Evolutionary conservation across 495 filamentous ascomycete genomes (phyloP).

Genomic region (Hypoxylon perforatum): DNA sequence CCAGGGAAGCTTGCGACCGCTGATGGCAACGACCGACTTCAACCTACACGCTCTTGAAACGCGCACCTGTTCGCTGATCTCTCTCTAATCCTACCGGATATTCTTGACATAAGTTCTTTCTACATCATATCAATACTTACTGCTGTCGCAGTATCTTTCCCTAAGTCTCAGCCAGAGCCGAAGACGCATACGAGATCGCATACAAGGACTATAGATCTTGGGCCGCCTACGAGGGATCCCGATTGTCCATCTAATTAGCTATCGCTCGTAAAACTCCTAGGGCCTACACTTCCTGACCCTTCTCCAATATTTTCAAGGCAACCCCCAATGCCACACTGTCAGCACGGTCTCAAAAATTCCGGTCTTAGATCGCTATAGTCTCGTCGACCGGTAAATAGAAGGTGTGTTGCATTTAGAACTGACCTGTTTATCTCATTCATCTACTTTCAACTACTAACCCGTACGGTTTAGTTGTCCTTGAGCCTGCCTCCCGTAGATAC

Average conservation of each 20-base stretch:
- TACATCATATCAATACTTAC: no score
- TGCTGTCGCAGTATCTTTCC: no score
- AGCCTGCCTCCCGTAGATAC: constrained; percentile 23
- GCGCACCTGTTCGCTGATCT: no score
- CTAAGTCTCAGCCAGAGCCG: no score
- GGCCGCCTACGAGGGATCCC: constrained; percentile 7
- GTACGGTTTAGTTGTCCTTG: neutral
- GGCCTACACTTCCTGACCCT: constrained; percentile 4
- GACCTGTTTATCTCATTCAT: constrained; percentile 1
- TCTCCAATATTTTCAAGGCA: constrained; percentile 9
- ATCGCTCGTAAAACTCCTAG: constrained; percentile 12
- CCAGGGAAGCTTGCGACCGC: neutral
- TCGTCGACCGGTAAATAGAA: constrained; percentile 4
- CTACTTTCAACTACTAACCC: constrained; percentile 20
- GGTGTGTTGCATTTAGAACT: constrained; percentile 10
- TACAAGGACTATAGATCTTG: constrained; percentile 14
- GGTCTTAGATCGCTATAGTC: neutral
- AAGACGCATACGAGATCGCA: neutral
- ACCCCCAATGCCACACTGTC: constrained; percentile 3
- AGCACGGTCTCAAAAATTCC: neutral
- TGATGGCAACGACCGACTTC: neutral
- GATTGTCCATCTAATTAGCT: neutral
- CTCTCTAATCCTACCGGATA: no score
- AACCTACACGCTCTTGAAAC: neutral
- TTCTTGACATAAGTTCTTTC: no score